Conservation (phyloP, 192 early-diverging fungal species). For the Coemansia interrupta region DNA sequence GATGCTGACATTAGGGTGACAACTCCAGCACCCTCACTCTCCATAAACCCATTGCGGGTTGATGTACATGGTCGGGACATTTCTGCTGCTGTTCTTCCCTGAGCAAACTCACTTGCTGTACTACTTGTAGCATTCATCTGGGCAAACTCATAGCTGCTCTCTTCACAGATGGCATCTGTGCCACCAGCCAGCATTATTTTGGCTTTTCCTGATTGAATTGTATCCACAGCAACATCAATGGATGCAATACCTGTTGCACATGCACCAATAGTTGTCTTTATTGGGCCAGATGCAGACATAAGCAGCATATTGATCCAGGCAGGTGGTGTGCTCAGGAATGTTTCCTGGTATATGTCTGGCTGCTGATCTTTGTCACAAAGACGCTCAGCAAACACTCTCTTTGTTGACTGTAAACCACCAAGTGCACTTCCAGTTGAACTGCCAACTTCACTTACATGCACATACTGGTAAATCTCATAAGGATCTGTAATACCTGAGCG, state of each 20-base stretch:
- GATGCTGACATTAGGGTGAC: slow-evolving; percentile 86
- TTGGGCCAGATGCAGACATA: slow-evolving; percentile 86
- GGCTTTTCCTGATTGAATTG: slow-evolving; percentile 84
- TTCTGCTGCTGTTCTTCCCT: slow-evolving; percentile 81
- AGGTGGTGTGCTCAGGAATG: slow-evolving; percentile 92
- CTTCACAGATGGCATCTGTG: slow-evolving; percentile 82
- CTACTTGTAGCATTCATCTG: slow-evolving; percentile 95
- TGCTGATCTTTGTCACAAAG: slow-evolving; percentile 76
- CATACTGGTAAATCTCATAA: slow-evolving; percentile 94
- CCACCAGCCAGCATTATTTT: slow-evolving; percentile 89
- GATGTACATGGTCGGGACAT: slow-evolving; percentile 89
- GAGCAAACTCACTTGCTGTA: slow-evolving; percentile 74
- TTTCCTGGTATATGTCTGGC: slow-evolving; percentile 90
- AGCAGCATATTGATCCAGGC: slow-evolving; percentile 96
- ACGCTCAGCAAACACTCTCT: slow-evolving; percentile 77
- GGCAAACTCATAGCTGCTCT: slow-evolving; percentile 71
- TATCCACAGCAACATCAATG: slow-evolving; percentile 85
- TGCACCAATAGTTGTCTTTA: slow-evolving; percentile 73
- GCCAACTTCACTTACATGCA: slow-evolving; percentile 89
- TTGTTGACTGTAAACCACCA: slow-evolving; percentile 74
- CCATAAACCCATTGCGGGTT: slow-evolving; percentile 90
- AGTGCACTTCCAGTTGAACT: slow-evolving; percentile 84
- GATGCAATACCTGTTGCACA: slow-evolving; percentile 91
- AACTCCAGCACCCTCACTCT: slow-evolving; percentile 84
- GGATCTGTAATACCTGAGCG: slow-evolving; percentile 91